A percentile compares a stretch with the other conserved stretches of the same genome.
Evolutionary conservation across 257 asterid genomes (phyloP).

Genomic region (Voacanga thouarsii): DNA sequence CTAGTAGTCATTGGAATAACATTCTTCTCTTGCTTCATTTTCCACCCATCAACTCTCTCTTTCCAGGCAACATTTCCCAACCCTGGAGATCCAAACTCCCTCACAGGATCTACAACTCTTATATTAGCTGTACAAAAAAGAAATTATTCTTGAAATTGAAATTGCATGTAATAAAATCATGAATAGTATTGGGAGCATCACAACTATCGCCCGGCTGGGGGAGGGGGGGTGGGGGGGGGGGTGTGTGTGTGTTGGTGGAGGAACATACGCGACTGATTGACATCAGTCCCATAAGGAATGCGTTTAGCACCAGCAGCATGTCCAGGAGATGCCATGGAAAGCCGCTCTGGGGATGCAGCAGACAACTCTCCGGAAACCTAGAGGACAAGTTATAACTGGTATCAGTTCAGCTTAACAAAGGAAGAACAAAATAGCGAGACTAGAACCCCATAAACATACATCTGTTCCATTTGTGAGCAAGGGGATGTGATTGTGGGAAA

Average conservation of each 20-base stretch:
- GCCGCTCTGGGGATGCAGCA: slow-evolving; percentile 96
- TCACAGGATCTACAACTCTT: slow-evolving; percentile 85
- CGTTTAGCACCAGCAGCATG: slow-evolving; percentile 74
- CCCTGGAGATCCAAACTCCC: slow-evolving; percentile 93
- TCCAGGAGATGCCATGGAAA: slow-evolving; percentile 95
- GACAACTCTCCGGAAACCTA: slow-evolving; percentile 97
- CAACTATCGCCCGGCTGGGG: too few species aligned
- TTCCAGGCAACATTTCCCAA: slow-evolving; percentile 99
- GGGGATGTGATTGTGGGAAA: slow-evolving; percentile 84
- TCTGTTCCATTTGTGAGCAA: slow-evolving; percentile 95
- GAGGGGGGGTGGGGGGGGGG: too few species aligned
- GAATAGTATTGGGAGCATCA: slow-evolving; percentile 1
- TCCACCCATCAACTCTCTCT: slow-evolving; percentile 99
- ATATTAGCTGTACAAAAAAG: slow-evolving; percentile 54
- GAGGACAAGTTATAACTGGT: slow-evolving; percentile 14
- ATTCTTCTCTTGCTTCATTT: slow-evolving; percentile 96
- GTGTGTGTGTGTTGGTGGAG: too few species aligned
- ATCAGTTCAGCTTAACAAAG: slow-evolving; percentile 13
- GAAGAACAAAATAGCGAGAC: slow-evolving; percentile 6
- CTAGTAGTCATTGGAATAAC: slow-evolving; percentile 70
- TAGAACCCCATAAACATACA: slow-evolving; percentile 44
- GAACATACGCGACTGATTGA: slow-evolving; percentile 30
- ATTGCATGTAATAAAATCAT: slow-evolving; percentile 5
- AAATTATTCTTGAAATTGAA: slow-evolving; percentile 19
- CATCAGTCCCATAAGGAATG: slow-evolving; percentile 40